Evolutionary conservation across 2,329 filamentous ascomycete species (phyloP).

Genomic region (Aspergillus awamori): DNA sequence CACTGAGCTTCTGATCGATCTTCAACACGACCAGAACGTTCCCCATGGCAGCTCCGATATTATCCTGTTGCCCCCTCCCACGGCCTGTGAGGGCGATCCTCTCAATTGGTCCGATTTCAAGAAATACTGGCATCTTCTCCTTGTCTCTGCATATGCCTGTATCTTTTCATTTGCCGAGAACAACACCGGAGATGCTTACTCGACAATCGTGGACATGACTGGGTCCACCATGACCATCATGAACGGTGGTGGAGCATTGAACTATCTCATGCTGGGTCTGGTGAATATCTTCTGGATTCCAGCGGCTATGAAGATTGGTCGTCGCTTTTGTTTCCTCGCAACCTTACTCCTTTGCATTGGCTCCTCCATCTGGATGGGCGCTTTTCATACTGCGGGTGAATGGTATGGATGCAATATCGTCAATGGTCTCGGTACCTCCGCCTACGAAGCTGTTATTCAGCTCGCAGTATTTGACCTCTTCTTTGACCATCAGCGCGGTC

Average conservation of each 20-base stretch:
- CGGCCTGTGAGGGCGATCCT: constrained; percentile 14
- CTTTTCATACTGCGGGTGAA: constrained; percentile 28
- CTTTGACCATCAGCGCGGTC: constrained; percentile 42
- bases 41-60: constrained; percentile 34
- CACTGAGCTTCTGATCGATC: constrained; percentile 3
- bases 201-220: constrained; percentile 42
- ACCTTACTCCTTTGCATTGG: constrained; percentile 36
- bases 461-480: constrained; percentile 46
- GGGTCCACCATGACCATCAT: constrained; percentile 43
- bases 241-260: constrained; percentile 46
- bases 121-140: constrained; percentile 45
- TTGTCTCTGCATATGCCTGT: constrained; percentile 45
- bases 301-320: constrained; percentile 37
- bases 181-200: constrained; percentile 47
- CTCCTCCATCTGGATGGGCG: constrained; percentile 37
- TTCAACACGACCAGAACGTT: background rate
- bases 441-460: constrained; percentile 45
- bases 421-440: constrained; percentile 11
- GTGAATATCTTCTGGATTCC: constrained; percentile 46
- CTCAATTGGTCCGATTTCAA: constrained; percentile 39
- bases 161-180: constrained; percentile 47
- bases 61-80: constrained; percentile 27
- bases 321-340: constrained; percentile 39
- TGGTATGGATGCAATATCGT: constrained; percentile 35
- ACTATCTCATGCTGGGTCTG: constrained; percentile 46